Conservation (phyloP, 1,284 basidiomycete genomes). For the Fomitiporia mediterranea region DNA sequence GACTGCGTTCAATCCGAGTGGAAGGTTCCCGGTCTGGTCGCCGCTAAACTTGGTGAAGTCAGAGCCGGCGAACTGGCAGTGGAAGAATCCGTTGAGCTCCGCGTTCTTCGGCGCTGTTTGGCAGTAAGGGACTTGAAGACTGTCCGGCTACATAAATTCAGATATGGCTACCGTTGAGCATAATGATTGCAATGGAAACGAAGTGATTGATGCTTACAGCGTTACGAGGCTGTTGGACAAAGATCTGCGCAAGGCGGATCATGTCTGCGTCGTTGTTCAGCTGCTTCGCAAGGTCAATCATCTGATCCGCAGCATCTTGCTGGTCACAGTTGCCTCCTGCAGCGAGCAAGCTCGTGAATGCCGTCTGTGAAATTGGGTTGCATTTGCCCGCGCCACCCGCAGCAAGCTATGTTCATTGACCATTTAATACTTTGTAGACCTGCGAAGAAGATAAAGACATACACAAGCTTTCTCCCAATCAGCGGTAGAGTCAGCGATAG, state of each 20-base stretch:
- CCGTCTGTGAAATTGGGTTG: conserved; percentile 25
- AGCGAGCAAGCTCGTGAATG: conserved; percentile 27
- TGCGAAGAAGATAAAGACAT: background rate
- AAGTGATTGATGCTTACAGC: conserved; percentile 28
- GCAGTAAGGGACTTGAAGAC: conserved; percentile 36
- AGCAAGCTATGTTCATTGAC: background rate
- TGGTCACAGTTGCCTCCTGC: conserved; percentile 29
- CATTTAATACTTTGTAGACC: background rate
- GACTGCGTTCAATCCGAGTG: conserved; percentile 33
- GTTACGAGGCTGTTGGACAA: conserved; percentile 56
- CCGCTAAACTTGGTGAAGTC: conserved; percentile 33
- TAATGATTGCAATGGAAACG: background rate
- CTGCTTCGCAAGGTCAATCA: conserved; percentile 31
- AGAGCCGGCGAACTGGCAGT: conserved; percentile 38
- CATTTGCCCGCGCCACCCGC: conserved; percentile 25
- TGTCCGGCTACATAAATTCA: conserved; percentile 30
- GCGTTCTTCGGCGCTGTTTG: conserved; percentile 36
- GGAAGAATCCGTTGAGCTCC: conserved; percentile 40
- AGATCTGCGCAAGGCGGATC: conserved; percentile 33
- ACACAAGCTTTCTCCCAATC: conserved; percentile 25
- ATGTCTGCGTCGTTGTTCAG: conserved; percentile 29
- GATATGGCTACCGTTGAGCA: too few relatives aligned
- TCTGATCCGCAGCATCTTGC: conserved; percentile 31
- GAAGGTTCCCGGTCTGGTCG: conserved; percentile 33
- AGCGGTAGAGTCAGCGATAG: conserved; percentile 23